Conservation (phyloP, 2,329 filamentous ascomycete genomes). For the Trichoderma arundinaceum region DNA sequence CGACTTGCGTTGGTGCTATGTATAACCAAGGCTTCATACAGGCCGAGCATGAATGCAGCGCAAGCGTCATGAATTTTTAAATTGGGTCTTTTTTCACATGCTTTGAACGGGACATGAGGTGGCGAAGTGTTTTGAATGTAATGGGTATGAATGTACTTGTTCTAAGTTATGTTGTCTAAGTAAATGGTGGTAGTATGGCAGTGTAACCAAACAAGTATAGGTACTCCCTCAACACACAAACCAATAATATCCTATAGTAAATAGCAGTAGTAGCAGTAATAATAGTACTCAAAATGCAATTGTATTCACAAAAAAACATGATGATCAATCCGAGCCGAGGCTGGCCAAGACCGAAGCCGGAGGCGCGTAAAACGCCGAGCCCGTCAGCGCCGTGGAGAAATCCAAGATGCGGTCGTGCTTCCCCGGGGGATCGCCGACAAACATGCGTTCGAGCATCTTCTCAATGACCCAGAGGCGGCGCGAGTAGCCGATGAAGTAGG, state of each 20-base stretch:
- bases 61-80: background rate
- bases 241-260: too few species aligned
- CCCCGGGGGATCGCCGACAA: conserved; percentile 58
- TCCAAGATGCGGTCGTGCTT: conserved; percentile 62
- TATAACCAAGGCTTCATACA: too few species aligned
- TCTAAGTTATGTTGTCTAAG: too few species aligned
- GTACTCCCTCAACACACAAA: too few species aligned
- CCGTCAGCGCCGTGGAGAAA: conserved; percentile 59
- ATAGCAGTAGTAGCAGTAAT: too few species aligned
- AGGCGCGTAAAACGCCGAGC: conserved; percentile 60
- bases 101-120: background rate
- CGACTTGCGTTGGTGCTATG: background rate
- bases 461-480: conserved; percentile 61
- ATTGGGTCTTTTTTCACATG: background rate
- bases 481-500: conserved; percentile 64
- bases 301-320: background rate
- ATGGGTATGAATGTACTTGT: too few species aligned
- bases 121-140: too few species aligned
- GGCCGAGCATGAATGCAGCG: background rate
- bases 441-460: conserved; percentile 64
- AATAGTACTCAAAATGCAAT: too few species aligned
- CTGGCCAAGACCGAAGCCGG: conserved; percentile 26
- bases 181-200: too few species aligned
- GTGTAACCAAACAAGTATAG: too few species aligned
- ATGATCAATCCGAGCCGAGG: conserved; percentile 21